Conservation (phyloP, 345 rosid species). For the Aquilaria sinensis region DNA sequence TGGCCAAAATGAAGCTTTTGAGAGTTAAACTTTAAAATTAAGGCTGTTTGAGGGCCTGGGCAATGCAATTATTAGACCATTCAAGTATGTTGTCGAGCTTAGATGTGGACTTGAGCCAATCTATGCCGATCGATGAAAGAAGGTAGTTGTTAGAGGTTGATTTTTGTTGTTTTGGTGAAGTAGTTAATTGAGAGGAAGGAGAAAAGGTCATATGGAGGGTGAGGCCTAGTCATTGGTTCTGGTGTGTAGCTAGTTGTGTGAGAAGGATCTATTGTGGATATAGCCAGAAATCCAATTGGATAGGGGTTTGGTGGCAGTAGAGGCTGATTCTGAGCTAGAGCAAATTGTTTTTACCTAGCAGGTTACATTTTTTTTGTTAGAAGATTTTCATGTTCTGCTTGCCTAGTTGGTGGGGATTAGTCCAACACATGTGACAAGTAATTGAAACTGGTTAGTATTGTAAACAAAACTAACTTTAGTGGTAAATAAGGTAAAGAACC, state of each 20-base stretch:
- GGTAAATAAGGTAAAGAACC: too few species aligned
- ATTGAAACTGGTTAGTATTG: too few species aligned
- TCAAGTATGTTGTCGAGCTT: constrained; percentile 70
- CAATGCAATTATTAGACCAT: constrained; percentile 79
- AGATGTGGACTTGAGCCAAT: constrained; percentile 69
- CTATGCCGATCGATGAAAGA: constrained; percentile 84
- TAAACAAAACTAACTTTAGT: too few species aligned
- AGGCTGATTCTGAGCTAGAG: constrained; percentile 27
- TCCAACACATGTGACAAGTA: too few species aligned
- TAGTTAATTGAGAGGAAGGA: constrained; percentile 57
- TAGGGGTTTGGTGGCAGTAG: not conserved
- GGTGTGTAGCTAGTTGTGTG: constrained; percentile 57
- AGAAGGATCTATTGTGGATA: constrained; percentile 70
- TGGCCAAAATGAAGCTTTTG: constrained; percentile 70
- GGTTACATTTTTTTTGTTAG: constrained; percentile 34
- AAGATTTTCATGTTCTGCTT: too few species aligned
- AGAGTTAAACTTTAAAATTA: constrained; percentile 52
- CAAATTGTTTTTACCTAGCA: constrained; percentile 33
- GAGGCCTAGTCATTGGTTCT: constrained; percentile 92
- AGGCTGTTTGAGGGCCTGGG: constrained; percentile 46
- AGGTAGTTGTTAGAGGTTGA: constrained; percentile 65
- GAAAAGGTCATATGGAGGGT: constrained; percentile 77
- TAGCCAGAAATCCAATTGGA: constrained; percentile 65
- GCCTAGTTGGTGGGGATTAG: too few species aligned
- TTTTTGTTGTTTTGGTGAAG: constrained; percentile 48